Evolutionary conservation across 2,329 filamentous ascomycete genomes (phyloP).

Genomic region (Diplodia intermedia): DNA sequence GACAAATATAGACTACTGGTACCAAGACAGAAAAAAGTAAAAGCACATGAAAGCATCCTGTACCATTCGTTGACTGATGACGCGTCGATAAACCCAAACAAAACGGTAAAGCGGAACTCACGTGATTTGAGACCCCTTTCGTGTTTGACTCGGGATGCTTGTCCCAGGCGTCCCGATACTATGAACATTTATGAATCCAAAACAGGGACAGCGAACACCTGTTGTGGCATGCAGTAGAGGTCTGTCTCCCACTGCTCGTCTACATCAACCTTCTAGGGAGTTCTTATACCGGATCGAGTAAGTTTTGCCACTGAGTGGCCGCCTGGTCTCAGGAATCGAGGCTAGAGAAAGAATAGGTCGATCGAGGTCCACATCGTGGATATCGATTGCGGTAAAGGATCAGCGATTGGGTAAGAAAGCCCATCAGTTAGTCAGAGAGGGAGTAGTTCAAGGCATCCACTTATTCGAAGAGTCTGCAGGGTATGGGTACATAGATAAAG

Average conservation of each 20-base stretch:
- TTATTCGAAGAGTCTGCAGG: not conserved
- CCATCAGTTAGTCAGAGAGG: not conserved
- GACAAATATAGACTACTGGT: too few species aligned
- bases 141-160: not conserved
- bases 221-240: not conserved
- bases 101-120: not conserved
- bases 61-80: not conserved
- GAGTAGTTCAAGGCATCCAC: not conserved
- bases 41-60: not conserved
- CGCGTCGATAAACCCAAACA: not conserved
- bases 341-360: not conserved
- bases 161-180: not conserved
- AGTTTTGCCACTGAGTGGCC: not conserved
- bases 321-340: constrained; percentile 1
- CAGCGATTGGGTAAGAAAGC: not conserved
- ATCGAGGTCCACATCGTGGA: not conserved
- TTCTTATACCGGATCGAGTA: not conserved
- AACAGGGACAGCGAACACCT: not conserved
- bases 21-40: too few species aligned
- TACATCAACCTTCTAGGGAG: not conserved
- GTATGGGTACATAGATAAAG: not conserved
- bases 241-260: not conserved
- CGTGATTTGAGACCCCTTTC: not conserved
- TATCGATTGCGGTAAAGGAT: not conserved
- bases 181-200: not conserved